Evolutionary conservation across 768 basidiomycete genomes (phyloP), one percentile per base, ranked within the genome.

Genomic region (Mycena crocata): DNA sequence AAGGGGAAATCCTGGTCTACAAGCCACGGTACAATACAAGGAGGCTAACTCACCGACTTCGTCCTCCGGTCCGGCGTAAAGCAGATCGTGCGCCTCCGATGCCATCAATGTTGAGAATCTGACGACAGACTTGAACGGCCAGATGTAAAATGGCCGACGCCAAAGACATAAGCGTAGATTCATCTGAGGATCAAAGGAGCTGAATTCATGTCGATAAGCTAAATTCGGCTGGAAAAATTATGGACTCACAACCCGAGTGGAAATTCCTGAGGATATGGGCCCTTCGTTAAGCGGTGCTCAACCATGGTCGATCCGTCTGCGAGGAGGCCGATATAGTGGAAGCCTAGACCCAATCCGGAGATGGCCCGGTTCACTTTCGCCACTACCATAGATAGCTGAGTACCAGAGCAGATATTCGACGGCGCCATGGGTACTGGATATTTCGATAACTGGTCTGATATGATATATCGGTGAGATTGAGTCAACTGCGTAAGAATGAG

Each of bases 101-200:
- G 30, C 45, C 31, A 54, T 61, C 26, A 69, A n/a, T n/a, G 58
- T 4, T 7, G 37, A 63, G 13, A 8, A 69, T 50, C 62, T 56
- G 1, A 69, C n/a, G 9, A 65, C 37, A n/a, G 63, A 50, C 34
- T 61, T 64, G 8, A 28, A 39, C 0, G 68, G 68, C 68, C 68
- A 69, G 30, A 68, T 44, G 31, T 60, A 64, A 26, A 39, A 69
- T 5, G 63, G 68, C 48, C 63, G 14, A 1, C 68, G 68, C 15
- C 42, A 23, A 13, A 69, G 46, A 17, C 58, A 62, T 3, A 69
- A 35, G 1, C 55, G 45, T 2, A 64, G 24, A 26, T 69, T 54
- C 32, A 42, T 40, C 26, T 62, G 58, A n/a, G 62, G 52, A 13
- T 26, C 35, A 3, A 69, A 35, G 14, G 62, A 61, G 17, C 68